phyloP scores from a whole-genome alignment of 305 asterid species.

The Stenogyne calaminthoides region DNA sequence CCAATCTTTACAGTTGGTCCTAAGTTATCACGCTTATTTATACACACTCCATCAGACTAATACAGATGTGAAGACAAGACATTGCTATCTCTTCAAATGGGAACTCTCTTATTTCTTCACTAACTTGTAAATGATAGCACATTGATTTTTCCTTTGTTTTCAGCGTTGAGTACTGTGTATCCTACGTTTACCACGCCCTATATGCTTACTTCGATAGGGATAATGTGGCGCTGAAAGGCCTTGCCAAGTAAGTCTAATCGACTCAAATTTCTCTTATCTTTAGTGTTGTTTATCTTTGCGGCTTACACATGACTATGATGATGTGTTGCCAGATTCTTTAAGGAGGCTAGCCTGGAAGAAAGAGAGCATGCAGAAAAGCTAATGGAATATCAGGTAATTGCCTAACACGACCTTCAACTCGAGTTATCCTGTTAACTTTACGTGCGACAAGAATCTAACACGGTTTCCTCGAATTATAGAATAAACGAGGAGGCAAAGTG shows the following conservation, averaged over 20 bases:
- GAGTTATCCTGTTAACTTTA: background rate
- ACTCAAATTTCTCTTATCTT: slow-evolving; percentile 1
- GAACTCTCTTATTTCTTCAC: background rate
- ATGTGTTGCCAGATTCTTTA: slow-evolving; percentile 45
- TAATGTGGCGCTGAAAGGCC: slow-evolving; percentile 77
- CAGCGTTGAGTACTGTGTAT: slow-evolving; percentile 80
- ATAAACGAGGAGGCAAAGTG: slow-evolving; percentile 83
- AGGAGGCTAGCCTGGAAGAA: slow-evolving; percentile 77
- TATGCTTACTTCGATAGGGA: slow-evolving; percentile 84
- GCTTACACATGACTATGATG: slow-evolving; percentile 8
- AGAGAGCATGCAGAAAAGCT: slow-evolving; percentile 81
- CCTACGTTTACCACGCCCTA: slow-evolving; percentile 77
- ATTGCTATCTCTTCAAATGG: background rate
- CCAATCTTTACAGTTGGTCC: background rate
- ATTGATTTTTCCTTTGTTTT: slow-evolving; percentile 22
- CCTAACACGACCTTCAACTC: background rate
- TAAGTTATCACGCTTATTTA: background rate
- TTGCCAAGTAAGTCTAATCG: slow-evolving; percentile 60
- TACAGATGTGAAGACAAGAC: background rate
- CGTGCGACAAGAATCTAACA: background rate
- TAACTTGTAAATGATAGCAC: slow-evolving; percentile 11
- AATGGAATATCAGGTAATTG: slow-evolving; percentile 74
- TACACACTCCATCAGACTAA: background rate
- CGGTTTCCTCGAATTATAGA: slow-evolving; percentile 41
- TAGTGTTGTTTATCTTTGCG: background rate